phyloP scores from a whole-genome alignment of 2,329 filamentous ascomycete species.

The Exophiala sideris region DNA sequence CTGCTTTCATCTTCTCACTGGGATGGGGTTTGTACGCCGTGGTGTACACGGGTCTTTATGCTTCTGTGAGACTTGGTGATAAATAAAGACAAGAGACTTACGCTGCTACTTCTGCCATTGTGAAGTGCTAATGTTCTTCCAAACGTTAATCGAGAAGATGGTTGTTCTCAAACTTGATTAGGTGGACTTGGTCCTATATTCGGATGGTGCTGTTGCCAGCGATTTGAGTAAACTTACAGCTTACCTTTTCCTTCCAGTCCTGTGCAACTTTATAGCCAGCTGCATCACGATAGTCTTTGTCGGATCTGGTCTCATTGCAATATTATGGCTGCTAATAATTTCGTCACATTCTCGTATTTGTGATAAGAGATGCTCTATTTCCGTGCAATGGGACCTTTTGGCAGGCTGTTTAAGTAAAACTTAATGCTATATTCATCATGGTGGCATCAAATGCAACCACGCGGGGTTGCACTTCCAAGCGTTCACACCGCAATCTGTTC shows the following conservation, averaged over 20 bases:
- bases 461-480: too few species aligned
- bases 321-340: neutral
- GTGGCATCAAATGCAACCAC: too few species aligned
- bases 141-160: neutral
- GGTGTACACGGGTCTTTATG: constrained; percentile 24
- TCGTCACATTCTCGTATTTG: neutral
- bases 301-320: neutral
- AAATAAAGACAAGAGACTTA: constrained; percentile 3
- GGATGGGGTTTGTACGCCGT: constrained; percentile 31
- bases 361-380: neutral
- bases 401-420: too few species aligned
- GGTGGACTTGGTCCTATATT: neutral
- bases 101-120: constrained; percentile 11
- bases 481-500: too few species aligned
- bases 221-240: neutral
- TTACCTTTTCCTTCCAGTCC: neutral
- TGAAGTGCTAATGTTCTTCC: neutral
- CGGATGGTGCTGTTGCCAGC: neutral
- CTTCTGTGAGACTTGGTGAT: neutral
- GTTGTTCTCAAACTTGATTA: neutral
- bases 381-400: neutral
- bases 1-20: constrained; percentile 33
- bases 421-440: too few species aligned
- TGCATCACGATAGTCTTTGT: neutral
- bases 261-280: neutral